Base-by-base conservation (phyloP, 768 basidiomycete species). In the Amanita phalloides region DNA sequence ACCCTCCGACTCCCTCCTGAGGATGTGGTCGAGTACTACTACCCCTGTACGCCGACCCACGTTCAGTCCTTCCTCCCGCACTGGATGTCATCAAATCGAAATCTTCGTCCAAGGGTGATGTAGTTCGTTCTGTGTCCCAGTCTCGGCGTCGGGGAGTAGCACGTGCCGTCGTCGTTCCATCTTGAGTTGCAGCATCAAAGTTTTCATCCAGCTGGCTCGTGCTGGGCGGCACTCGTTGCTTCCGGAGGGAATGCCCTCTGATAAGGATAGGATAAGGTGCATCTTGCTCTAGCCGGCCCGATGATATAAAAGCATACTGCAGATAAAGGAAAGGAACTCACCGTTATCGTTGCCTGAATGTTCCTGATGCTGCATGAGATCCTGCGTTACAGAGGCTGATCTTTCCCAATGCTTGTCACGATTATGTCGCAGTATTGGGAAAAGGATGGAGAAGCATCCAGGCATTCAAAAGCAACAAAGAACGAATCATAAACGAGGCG, bases 41-140 rank as follows among this genome's bases (percentile, higher is more conserved):
- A 17, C 14, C 17, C 17, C 20, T 52, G 17, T 45, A 52, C 9
- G 45, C 38, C 7, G 53, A 46, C 17, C 47, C 43, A 38, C 23
- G 32, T 48, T 51, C 45, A 43, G 51, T 52, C 35, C 39, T 43
- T 23, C 32, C 20, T 20, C 51, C 52, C 28, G 50, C 56, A 10
- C 56, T 57, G 13, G 53, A 62, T 14, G 66, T 68, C 46, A 60
- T 55, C 42, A 66, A 64, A 57, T 73, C 69, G 50, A 71, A 71
- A 56, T 70, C 67, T 45, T 72, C 70, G 45, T 69, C 65, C 51
- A 69, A 50, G 33, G 66, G 67, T 28, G 64, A 59, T 17, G 61
- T 61, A 21, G 66, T 61, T 21, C 60, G 53, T 20, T 62, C 53
- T 26, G 51, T 48, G n/a, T 55, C 48, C 51, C 56, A 55, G 23